A percentile compares a stretch with the other conserved stretches of the same genome.
Evolutionary conservation across 805 yeast genomes (phyloP).

Genomic region (Kodamaea restingae): DNA sequence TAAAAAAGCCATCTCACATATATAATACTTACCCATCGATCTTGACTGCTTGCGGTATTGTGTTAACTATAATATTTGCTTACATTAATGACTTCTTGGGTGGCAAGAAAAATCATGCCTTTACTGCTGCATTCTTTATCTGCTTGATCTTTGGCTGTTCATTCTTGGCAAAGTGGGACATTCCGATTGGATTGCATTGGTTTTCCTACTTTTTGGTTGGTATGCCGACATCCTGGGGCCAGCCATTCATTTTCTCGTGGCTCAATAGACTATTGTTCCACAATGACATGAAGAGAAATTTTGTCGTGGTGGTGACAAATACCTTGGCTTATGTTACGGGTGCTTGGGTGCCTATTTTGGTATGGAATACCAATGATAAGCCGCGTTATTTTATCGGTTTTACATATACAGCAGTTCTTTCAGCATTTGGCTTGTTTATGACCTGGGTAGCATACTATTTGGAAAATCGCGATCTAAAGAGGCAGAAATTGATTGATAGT

Average conservation of each 20-base stretch:
- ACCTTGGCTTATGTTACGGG: slow-evolving; percentile 37
- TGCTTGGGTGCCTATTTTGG: slow-evolving; percentile 38
- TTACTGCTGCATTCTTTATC: slow-evolving; percentile 35
- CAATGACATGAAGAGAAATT: slow-evolving; percentile 40
- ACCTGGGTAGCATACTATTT: slow-evolving; percentile 25
- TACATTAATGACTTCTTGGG: slow-evolving; percentile 30
- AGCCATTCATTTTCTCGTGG: slow-evolving; percentile 56
- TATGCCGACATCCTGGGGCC: slow-evolving; percentile 49
- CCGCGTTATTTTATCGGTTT: slow-evolving; percentile 34
- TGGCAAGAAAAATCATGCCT: slow-evolving; percentile 32
- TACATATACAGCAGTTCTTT: slow-evolving; percentile 25
- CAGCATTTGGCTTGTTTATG: slow-evolving; percentile 27
- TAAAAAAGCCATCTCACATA: slow-evolving; percentile 23
- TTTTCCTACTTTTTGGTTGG: slow-evolving; percentile 46
- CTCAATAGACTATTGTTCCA: slow-evolving; percentile 43
- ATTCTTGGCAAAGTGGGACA: slow-evolving; percentile 44
- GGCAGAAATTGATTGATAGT: background rate
- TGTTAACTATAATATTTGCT: slow-evolving; percentile 29
- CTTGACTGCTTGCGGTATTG: slow-evolving; percentile 33
- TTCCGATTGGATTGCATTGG: slow-evolving; percentile 49
- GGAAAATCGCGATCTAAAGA: slow-evolving; percentile 24
- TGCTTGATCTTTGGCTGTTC: slow-evolving; percentile 40
- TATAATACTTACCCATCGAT: slow-evolving; percentile 33
- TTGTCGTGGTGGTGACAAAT: slow-evolving; percentile 37
- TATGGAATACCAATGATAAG: slow-evolving; percentile 34